Percentiles rank a stretch among this genome's conserved stretches.
These are phyloP conservation scores for Penicillium sclerotiorum DNA, from an alignment of 2,329 filamentous ascomycete genomes.

Conservation along the genomic window DNA sequence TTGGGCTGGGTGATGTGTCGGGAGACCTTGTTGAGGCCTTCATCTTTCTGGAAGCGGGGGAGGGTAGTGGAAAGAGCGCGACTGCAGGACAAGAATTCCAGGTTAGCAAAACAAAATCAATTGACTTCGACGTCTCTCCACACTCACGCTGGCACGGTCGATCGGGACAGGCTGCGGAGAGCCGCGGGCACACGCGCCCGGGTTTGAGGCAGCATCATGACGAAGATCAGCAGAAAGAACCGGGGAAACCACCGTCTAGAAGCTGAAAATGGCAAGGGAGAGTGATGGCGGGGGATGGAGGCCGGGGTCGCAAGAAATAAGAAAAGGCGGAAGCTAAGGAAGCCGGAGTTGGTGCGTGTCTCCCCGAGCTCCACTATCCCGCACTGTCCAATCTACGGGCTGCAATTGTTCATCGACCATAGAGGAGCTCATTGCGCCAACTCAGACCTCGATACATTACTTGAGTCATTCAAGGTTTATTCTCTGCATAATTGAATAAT, in stretches of 20 bases:
- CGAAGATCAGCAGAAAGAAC: conserved; percentile 10
- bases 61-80: conserved; percentile 48
- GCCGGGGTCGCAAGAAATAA: conserved; percentile 19
- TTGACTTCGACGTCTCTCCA: not conserved
- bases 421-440: not conserved
- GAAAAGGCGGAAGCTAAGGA: conserved; percentile 18
- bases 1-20: conserved; percentile 90
- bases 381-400: conserved; percentile 13
- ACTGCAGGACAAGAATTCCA: conserved; percentile 22
- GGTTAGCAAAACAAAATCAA: conserved; percentile 6
- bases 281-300: conserved; percentile 16
- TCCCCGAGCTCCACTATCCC: conserved; percentile 20
- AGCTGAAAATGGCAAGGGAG: conserved; percentile 10
- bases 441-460: not conserved
- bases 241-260: conserved; percentile 11
- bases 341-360: conserved; percentile 18
- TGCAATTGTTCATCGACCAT: conserved; percentile 18
- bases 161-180: conserved; percentile 28
- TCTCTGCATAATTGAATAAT: not conserved
- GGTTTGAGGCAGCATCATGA: conserved; percentile 27
- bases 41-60: conserved; percentile 49
- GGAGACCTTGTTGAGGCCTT: conserved; percentile 77
- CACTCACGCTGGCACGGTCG: conserved; percentile 21
- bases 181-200: conserved; percentile 30
- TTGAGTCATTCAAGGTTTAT: not conserved